phyloP scores from a whole-genome alignment of 73 alveolate species.

The Durusdinium trenchii region DNA sequence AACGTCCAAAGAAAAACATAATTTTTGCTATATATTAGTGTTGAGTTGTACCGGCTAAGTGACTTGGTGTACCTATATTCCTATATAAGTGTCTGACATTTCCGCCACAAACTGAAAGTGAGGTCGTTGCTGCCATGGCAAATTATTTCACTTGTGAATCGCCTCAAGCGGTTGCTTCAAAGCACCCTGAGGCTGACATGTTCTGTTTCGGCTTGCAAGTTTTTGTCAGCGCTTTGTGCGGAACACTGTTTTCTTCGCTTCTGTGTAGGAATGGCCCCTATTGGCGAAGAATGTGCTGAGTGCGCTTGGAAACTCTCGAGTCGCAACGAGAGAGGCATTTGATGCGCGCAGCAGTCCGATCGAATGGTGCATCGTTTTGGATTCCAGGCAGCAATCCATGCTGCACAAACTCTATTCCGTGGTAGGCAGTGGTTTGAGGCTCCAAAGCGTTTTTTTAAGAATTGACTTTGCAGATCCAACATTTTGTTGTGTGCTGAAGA shows the following conservation, averaged over 20 bases:
- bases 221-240: background rate
- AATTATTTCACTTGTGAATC: constrained; percentile 87
- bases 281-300: constrained; percentile 27
- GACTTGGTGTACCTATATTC: background rate
- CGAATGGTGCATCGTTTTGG: background rate
- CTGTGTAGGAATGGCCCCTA: constrained; percentile 43
- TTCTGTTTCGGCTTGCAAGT: background rate
- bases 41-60: background rate
- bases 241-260: background rate
- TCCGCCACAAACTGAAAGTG: background rate
- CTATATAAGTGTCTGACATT: background rate
- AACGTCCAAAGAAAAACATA: background rate
- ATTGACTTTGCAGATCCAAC: background rate
- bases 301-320: constrained; percentile 46
- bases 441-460: background rate
- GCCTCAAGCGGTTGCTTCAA: constrained; percentile 63
- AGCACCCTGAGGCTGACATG: constrained; percentile 69
- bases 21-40: background rate
- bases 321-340: constrained; percentile 43
- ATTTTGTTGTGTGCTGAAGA: too few relatives aligned
- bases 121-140: constrained; percentile 73
- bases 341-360: background rate
- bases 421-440: constrained; percentile 87
- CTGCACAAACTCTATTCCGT: constrained; percentile 77
- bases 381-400: constrained; percentile 65